Percentiles rank a stretch among this genome's conserved stretches.
Conservation (phyloP, 2,329 filamentous ascomycete genomes). For the Coleophoma eucalyptorum region DNA sequence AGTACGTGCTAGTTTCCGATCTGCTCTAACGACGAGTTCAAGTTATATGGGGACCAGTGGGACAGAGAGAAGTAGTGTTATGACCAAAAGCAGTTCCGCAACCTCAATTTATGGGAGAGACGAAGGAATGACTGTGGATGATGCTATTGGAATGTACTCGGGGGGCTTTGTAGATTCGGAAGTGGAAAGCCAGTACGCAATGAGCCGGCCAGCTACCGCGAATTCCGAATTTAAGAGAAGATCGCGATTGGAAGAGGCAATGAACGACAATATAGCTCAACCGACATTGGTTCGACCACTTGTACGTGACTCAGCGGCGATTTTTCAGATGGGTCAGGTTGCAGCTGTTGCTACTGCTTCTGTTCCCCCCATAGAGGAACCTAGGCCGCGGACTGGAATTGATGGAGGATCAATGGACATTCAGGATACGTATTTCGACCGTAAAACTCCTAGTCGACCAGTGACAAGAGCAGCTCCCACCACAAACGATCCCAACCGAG, state of each 20-base stretch:
- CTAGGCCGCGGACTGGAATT: no score
- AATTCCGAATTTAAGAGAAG: slow-evolving; percentile 17
- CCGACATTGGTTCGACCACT: slow-evolving; percentile 5
- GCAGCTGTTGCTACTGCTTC: background rate
- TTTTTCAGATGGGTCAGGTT: slow-evolving; percentile 17
- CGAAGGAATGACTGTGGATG: slow-evolving; percentile 59
- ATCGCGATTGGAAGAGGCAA: slow-evolving; percentile 17
- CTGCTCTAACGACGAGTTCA: slow-evolving; percentile 55
- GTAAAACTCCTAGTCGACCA: slow-evolving; percentile 7
- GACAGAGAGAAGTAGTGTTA: slow-evolving; percentile 78
- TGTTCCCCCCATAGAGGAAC: background rate
- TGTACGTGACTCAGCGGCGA: slow-evolving; percentile 34
- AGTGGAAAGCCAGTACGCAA: slow-evolving; percentile 32
- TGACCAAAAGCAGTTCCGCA: slow-evolving; percentile 75
- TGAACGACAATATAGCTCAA: slow-evolving; percentile 18
- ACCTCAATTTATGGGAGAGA: slow-evolving; percentile 53
- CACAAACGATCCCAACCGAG: slow-evolving; percentile 41
- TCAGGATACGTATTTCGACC: slow-evolving; percentile 10
- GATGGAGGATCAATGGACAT: slow-evolving; percentile 4
- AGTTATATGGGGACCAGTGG: slow-evolving; percentile 56
- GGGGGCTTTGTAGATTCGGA: slow-evolving; percentile 54
- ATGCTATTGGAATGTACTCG: slow-evolving; percentile 69
- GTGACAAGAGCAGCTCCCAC: slow-evolving; percentile 8
- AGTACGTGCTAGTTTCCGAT: slow-evolving; percentile 54
- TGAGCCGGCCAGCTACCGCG: slow-evolving; percentile 13